Evolutionary conservation across 495 filamentous ascomycete species (phyloP).

Genomic region (Viridothelium virens): DNA sequence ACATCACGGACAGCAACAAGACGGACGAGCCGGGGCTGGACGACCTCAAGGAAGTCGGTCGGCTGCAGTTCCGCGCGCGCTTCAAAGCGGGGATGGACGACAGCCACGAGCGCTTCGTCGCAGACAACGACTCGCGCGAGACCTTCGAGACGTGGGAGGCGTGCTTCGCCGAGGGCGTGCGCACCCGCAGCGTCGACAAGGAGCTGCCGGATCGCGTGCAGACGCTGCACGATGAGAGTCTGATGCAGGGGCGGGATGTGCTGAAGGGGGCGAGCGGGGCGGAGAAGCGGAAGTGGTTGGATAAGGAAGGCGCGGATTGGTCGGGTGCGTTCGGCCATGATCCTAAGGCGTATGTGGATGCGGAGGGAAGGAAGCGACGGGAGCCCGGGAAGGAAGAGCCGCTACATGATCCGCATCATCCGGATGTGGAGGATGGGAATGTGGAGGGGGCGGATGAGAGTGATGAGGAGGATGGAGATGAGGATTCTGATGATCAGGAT

Average conservation of each 20-base stretch:
- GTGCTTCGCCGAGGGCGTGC: conserved; percentile 75
- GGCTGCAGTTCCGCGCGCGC: conserved; percentile 63
- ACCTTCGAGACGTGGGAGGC: conserved; percentile 94
- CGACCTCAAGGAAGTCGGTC: conserved; percentile 70
- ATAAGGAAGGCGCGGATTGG: conserved; percentile 79
- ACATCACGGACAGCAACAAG: conserved; percentile 60
- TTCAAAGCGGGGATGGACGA: conserved; percentile 90
- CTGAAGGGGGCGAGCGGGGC: conserved; percentile 59
- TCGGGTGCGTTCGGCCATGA: conserved; percentile 73
- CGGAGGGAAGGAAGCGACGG: conserved; percentile 43
- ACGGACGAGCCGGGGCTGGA: conserved; percentile 55
- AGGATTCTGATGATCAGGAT: conserved; percentile 31
- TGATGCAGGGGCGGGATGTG: conserved; percentile 70
- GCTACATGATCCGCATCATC: conserved; percentile 51
- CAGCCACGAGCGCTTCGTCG: conserved; percentile 72
- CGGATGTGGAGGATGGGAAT: conserved; percentile 39
- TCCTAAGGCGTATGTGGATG: conserved; percentile 48
- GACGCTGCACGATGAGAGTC: conserved; percentile 67
- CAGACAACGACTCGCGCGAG: conserved; percentile 81
- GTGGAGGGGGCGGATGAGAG: conserved; percentile 34
- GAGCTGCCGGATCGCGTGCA: conserved; percentile 60
- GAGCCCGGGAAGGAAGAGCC: conserved; percentile 50
- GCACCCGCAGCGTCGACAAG: conserved; percentile 54
- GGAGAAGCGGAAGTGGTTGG: conserved; percentile 70
- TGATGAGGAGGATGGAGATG: conserved; percentile 36